phyloP scores from a whole-genome alignment of 306 rosid genomes.

The Crotalaria pallida region DNA sequence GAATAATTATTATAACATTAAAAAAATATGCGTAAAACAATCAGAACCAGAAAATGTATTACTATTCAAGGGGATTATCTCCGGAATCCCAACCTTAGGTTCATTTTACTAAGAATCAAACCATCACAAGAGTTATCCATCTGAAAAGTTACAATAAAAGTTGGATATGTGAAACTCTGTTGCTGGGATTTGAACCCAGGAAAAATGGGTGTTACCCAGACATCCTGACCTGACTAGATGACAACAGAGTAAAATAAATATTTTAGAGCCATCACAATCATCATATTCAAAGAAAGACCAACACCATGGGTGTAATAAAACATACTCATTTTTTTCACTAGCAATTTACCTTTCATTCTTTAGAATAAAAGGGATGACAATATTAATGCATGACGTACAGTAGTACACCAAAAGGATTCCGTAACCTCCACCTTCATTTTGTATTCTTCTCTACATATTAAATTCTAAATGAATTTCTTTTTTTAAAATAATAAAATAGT shows the following conservation, averaged over 20 bases:
- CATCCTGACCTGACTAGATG: conserved; percentile 62
- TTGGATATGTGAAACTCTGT: conserved; percentile 20
- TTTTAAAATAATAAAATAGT: neutral
- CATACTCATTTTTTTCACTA: neutral
- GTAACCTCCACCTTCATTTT: neutral
- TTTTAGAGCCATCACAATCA: conserved; percentile 19
- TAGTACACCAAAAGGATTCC: neutral
- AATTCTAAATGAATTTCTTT: neutral
- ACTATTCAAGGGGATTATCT: neutral
- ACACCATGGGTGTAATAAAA: neutral
- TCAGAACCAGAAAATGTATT: neutral
- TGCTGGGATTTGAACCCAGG: conserved; percentile 70
- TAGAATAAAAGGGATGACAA: conserved; percentile 13
- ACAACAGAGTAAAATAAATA: conserved; percentile 33
- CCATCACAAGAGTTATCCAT: neutral
- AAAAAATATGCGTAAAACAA: conserved; percentile 12
- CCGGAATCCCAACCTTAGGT: neutral
- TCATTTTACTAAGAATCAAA: neutral
- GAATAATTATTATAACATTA: neutral
- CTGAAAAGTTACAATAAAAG: conserved; percentile 3
- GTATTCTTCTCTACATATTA: neutral
- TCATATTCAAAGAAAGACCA: neutral
- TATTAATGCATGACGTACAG: neutral
- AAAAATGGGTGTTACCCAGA: conserved; percentile 55
- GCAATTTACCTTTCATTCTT: conserved; percentile 6